Evolutionary conservation across 2,329 filamentous ascomycete genomes (phyloP).

Genomic region (Penicillium polonicum): DNA sequence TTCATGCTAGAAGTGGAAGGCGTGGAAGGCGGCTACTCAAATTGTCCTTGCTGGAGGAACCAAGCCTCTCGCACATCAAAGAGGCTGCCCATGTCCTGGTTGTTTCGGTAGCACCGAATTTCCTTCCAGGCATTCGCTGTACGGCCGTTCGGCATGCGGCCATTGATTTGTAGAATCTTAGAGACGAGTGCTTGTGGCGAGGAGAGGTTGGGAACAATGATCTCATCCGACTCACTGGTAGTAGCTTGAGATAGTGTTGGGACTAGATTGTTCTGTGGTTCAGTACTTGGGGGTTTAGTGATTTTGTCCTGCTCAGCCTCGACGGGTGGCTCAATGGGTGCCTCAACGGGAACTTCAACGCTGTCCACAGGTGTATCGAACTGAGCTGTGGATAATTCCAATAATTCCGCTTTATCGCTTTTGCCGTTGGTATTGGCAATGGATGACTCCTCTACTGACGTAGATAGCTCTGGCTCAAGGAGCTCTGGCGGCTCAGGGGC

Average conservation of each 20-base stretch:
- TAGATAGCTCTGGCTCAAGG: neutral
- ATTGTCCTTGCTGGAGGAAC: slow-evolving; percentile 28
- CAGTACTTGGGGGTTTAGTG: neutral
- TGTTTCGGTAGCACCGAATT: slow-evolving; percentile 44
- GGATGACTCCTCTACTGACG: neutral
- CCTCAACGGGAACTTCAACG: neutral
- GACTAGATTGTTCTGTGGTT: neutral
- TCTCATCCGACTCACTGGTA: slow-evolving; percentile 13
- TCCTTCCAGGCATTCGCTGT: slow-evolving; percentile 46
- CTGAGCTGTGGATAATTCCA: neutral
- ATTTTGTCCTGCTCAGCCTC: neutral
- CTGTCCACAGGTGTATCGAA: neutral
- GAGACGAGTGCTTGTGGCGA: slow-evolving; percentile 30
- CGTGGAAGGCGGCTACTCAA: slow-evolving; percentile 9
- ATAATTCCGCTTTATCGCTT: neutral
- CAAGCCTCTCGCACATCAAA: slow-evolving; percentile 46
- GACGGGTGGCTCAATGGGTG: no score
- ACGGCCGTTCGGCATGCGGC: slow-evolving; percentile 33
- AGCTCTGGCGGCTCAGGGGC: no score
- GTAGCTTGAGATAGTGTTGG: neutral
- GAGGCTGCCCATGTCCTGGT: slow-evolving; percentile 48
- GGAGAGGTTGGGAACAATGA: slow-evolving; percentile 32
- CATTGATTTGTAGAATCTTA: slow-evolving; percentile 43
- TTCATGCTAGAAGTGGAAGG: neutral
- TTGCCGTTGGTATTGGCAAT: neutral